These are phyloP conservation scores for Cyclostephanos tholiformis DNA, from an alignment of 108 stramenopile genomes.

Conservation along the genomic window DNA sequence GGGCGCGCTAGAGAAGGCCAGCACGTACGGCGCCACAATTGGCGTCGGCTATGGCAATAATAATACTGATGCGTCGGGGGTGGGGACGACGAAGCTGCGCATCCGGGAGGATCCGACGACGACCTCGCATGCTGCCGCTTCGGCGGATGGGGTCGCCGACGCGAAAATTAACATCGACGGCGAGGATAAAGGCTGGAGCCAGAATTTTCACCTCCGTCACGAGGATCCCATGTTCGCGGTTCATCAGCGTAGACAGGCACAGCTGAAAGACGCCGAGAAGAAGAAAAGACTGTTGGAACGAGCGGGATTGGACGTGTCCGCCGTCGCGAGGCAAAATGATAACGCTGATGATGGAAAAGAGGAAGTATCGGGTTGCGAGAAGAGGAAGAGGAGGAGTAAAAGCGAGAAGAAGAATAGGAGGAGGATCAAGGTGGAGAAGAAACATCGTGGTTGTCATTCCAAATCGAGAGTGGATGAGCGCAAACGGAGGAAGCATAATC, in stretches of 20 bases:
- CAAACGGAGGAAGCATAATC: neutral
- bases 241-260: constrained; percentile 50
- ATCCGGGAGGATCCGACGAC: constrained; percentile 20
- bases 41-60: constrained; percentile 23
- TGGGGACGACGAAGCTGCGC: constrained; percentile 18
- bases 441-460: constrained; percentile 9
- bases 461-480: neutral
- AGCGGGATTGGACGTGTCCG: constrained; percentile 49
- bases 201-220: constrained; percentile 70
- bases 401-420: constrained; percentile 11
- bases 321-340: constrained; percentile 2
- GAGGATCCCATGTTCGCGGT: constrained; percentile 91
- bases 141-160: neutral
- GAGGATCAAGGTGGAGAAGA: neutral
- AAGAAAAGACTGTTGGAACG: constrained; percentile 64
- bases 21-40: constrained; percentile 43
- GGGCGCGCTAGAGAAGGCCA: constrained; percentile 60
- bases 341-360: neutral
- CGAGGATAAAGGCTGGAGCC: constrained; percentile 61
- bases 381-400: constrained; percentile 23
- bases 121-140: neutral
- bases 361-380: constrained; percentile 1
- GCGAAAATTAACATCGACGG: neutral
- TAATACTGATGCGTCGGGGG: neutral
- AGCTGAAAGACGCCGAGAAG: constrained; percentile 57